These are phyloP conservation scores for Coemansia sp. DNA, from an alignment of 192 early-diverging fungal genomes.

Conservation along the genomic window DNA sequence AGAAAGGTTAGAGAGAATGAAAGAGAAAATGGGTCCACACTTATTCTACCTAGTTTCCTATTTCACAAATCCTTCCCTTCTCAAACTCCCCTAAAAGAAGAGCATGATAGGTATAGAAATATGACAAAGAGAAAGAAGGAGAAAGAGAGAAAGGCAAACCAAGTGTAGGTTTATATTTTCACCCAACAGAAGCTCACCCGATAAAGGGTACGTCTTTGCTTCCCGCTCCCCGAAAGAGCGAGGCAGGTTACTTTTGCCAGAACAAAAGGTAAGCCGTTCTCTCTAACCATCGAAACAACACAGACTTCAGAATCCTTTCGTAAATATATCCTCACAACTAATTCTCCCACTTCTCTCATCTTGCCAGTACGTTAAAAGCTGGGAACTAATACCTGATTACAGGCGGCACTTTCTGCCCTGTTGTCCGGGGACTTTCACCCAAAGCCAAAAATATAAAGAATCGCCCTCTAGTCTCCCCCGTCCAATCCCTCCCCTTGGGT, in stretches of 20 bases:
- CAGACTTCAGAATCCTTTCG: no score
- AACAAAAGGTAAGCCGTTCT: no score
- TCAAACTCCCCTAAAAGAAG: neutral
- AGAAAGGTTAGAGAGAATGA: no score
- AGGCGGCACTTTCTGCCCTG: conserved; percentile 59
- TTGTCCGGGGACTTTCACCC: conserved; percentile 58
- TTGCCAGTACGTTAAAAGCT: neutral
- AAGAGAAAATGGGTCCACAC: no score
- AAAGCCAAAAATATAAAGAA: conserved; percentile 27
- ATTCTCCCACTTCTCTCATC: neutral
- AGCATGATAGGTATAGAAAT: neutral
- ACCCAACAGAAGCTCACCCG: conserved; percentile 36
- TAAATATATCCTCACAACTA: no score
- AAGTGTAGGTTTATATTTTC: neutral
- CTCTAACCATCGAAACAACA: no score
- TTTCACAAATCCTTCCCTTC: neutral
- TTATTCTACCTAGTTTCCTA: no score
- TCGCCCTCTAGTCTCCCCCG: neutral
- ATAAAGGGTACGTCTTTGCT: conserved; percentile 26
- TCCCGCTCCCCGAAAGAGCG: conserved; percentile 7
- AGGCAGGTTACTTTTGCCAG: neutral
- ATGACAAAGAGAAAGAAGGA: neutral
- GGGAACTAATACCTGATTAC: conserved; percentile 53
- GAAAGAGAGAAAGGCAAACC: neutral
- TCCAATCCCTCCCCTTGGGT: conserved; percentile 2